phyloP scores from a whole-genome alignment of 2,329 filamentous ascomycete genomes.

The Aspergillus niger region DNA sequence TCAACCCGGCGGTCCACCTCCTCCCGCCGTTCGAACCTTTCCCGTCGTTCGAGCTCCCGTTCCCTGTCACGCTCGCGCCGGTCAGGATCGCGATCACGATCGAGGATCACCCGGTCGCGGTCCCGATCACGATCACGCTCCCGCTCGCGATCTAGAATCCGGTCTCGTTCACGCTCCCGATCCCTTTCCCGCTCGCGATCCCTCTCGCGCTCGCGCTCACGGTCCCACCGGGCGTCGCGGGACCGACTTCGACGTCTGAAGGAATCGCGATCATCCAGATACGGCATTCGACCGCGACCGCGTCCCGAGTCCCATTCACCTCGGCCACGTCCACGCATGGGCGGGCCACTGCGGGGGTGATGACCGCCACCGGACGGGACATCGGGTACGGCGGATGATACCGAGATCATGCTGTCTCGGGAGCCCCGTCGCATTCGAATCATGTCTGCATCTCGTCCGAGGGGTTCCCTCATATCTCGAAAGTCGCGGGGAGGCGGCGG shows the following conservation, averaged over 20 bases:
- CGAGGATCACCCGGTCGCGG: conserved; percentile 3
- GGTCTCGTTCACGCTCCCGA: conserved; percentile 36
- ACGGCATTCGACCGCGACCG: conserved; percentile 44
- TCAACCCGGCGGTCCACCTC: conserved; percentile 36
- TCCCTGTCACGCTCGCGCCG: conserved; percentile 39
- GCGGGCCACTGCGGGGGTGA: conserved; percentile 38
- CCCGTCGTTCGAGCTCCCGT: conserved; percentile 28
- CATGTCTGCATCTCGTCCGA: conserved; percentile 41
- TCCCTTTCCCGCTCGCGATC: conserved; percentile 42
- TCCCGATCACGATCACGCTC: conserved; percentile 36
- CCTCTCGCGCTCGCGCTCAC: conserved; percentile 36
- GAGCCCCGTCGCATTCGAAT: conserved; percentile 47
- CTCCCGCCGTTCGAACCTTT: conserved; percentile 33
- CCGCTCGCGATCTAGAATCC: conserved; percentile 25
- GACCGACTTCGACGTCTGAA: conserved; percentile 49
- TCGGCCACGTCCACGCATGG: conserved; percentile 46
- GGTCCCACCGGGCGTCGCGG: conserved; percentile 47
- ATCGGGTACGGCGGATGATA: conserved; percentile 40
- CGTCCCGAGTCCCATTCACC: conserved; percentile 48
- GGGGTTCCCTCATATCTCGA: conserved; percentile 40
- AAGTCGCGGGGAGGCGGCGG: conserved; percentile 44
- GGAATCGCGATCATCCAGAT: conserved; percentile 45
- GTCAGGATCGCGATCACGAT: conserved; percentile 38
- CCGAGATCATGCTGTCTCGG: conserved; percentile 44
- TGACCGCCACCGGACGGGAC: conserved; percentile 37